Evolutionary conservation across 441 rosid species (phyloP), one percentile per base, ranked within the genome.

Genomic region (Raphanus hybrid): DNA sequence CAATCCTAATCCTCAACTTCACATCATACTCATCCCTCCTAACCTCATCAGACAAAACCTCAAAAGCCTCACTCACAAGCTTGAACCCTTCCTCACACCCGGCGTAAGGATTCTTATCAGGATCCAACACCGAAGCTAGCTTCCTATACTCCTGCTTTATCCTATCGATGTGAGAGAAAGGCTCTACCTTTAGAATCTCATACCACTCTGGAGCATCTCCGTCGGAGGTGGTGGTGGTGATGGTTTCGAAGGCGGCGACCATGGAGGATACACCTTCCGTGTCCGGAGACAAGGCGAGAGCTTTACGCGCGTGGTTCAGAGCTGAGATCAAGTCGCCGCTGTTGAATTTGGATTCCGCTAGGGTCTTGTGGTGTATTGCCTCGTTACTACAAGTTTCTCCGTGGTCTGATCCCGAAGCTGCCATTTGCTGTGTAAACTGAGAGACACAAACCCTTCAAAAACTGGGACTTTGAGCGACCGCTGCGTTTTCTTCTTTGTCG

Each of bases 1-100:
- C 97, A 81, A 92, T 82, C 84, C 81, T 83, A 45, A 88, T 80
- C 81, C 92, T 90, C 70, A 94, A 69, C 82, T 84, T 86, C 84
- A 80, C 68, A 85, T 94, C 98, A 85, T 88, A 94, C 63, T 89
- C 95, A 67, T 75, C 85, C 82, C 92, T 88, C 87, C 83, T 84
- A 67, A 85, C 80, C 74, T 76, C 85, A 79, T 94, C 97, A 10
- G 86, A 83, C 73, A 94, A 82, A 66, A 92, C 83, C 84, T 86
- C 78, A 87, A 92, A 90, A 66, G 89, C 97, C 45, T 92, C 95
- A 23, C 83, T 90, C 45, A 94, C 91, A 64, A 89, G 85, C 85
- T 91, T 92, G 80, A 94, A 92, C 41, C 97, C 97, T 18, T 94
- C 98, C 69, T 91, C 95, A 26, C 95, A 89, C 2, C 96, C 97